phyloP scores from a whole-genome alignment of 179 eudicot genomes.

The Heliamphora pulchella region DNA sequence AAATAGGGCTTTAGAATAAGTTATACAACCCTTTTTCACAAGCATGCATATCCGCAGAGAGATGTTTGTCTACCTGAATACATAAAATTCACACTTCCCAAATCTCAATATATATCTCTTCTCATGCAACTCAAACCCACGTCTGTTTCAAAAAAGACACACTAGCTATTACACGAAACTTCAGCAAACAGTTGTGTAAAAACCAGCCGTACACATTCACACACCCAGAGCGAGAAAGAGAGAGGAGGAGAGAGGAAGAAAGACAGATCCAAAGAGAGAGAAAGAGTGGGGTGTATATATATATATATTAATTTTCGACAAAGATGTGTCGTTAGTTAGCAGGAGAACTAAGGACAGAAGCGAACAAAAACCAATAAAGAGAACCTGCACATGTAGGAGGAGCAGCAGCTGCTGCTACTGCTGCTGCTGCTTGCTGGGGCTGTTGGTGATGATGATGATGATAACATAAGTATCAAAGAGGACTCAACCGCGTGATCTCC shows the following conservation, averaged over 20 bases:
- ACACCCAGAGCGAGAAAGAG: neutral
- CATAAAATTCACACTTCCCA: neutral
- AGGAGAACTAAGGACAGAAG: slow-evolving; percentile 14
- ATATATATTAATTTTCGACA: neutral
- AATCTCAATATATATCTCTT: neutral
- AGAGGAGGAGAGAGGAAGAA: no score
- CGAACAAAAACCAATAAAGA: slow-evolving; percentile 9
- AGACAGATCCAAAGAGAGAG: no score
- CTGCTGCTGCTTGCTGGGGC: neutral
- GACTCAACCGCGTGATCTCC: slow-evolving; percentile 29
- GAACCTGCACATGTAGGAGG: neutral
- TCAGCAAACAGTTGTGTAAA: slow-evolving; percentile 12
- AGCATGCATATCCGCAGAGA: neutral
- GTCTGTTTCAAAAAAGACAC: slow-evolving; percentile 21
- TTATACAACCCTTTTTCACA: slow-evolving; percentile 7
- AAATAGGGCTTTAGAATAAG: no score
- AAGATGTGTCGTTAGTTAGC: slow-evolving; percentile 16
- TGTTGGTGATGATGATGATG: neutral
- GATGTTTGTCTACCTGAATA: slow-evolving; percentile 6
- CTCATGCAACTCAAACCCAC: slow-evolving; percentile 27
- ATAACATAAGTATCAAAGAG: slow-evolving; percentile 12
- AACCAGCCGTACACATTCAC: slow-evolving; percentile 6
- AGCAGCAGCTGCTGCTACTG: neutral
- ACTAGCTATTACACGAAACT: slow-evolving; percentile 14
- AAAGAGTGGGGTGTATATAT: no score